Evolutionary conservation across 2,329 filamentous ascomycete species (phyloP).

Genomic region (Colletotrichum costaricense): DNA sequence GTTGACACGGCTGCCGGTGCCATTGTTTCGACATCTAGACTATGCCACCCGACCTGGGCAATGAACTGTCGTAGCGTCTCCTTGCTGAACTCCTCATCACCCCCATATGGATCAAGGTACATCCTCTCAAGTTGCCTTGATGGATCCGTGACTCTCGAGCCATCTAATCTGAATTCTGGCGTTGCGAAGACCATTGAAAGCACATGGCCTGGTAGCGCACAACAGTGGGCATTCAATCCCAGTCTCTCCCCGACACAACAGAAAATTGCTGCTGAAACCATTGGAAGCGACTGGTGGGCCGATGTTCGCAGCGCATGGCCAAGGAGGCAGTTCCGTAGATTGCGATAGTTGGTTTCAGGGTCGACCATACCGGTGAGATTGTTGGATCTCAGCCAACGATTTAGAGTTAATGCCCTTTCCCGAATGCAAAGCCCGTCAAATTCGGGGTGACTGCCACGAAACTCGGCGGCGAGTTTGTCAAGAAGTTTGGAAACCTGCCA

Average conservation of each 20-base stretch:
- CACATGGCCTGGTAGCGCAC: slow-evolving; percentile 86
- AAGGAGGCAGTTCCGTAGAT: slow-evolving; percentile 88
- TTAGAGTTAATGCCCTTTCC: slow-evolving; percentile 74
- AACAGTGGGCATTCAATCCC: slow-evolving; percentile 81
- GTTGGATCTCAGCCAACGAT: slow-evolving; percentile 74
- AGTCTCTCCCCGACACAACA: slow-evolving; percentile 81
- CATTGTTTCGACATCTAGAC: slow-evolving; percentile 64
- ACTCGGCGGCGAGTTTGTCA: slow-evolving; percentile 68
- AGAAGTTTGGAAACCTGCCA: slow-evolving; percentile 71
- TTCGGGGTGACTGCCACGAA: slow-evolving; percentile 63
- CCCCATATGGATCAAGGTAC: slow-evolving; percentile 86
- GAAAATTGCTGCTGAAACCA: slow-evolving; percentile 89
- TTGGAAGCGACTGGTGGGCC: slow-evolving; percentile 82
- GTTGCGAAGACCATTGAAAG: slow-evolving; percentile 80
- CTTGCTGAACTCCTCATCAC: slow-evolving; percentile 72
- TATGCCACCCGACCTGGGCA: slow-evolving; percentile 57
- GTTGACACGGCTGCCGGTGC: slow-evolving; percentile 71
- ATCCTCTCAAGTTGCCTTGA: slow-evolving; percentile 61
- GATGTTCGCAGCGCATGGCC: slow-evolving; percentile 80
- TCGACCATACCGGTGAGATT: slow-evolving; percentile 78
- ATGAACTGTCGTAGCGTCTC: slow-evolving; percentile 70
- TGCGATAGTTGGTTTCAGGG: slow-evolving; percentile 76
- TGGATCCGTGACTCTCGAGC: slow-evolving; percentile 44
- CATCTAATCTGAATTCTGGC: slow-evolving; percentile 70
- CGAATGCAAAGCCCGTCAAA: slow-evolving; percentile 71